Evolutionary conservation across 2,329 filamentous ascomycete genomes (phyloP), one percentile per base, ranked within the genome.

Genomic region (Chaetomium strumarium): DNA sequence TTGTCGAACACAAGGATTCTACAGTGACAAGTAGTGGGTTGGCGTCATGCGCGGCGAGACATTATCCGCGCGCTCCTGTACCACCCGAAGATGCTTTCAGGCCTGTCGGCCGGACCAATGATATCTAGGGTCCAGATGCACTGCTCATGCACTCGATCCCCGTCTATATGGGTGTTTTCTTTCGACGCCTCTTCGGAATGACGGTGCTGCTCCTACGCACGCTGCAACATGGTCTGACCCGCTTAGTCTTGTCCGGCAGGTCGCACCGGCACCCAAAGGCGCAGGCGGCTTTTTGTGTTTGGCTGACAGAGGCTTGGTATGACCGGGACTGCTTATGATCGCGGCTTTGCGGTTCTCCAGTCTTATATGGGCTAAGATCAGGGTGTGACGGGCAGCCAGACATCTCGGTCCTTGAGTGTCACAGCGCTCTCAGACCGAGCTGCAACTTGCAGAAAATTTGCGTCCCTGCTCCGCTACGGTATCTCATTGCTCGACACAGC

Each of bases 51-150:
- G 49, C 51, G 41, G 30, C 52, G 46, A 57, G 48, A 55, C 55
- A 60, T 55, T 55, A 58, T 58, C 56, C 52, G 55, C 49, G 48
- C 61, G 54, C 53, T 59, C 46, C 49, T 59, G 59, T 62, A 20
- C 53, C 12, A 62, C 60, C 60, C 52, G 51, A 58, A 43, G 30
- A 44, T 55, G 30, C 41, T 55, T 58, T 49, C 58, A 59, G 51
- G 51, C 56, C 51, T 45, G 50, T 55, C 56, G 53, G 53, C 57
- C 55, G 41, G 43, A 41, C 60, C 60, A 61, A 60, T 61, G 42
- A 40, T 40, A 34, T 40, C 33, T 39, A 30, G 46, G 20, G 43
- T 34, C 51, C 36, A 42, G 31, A n/a, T 16, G 47, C 49, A 44
- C 43, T 42, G 48, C 42, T 47, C 52, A 57, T 60, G 60, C 59